Base-by-base conservation (phyloP, 2,329 filamentous ascomycete genomes). In the Fusarium chuoi region DNA sequence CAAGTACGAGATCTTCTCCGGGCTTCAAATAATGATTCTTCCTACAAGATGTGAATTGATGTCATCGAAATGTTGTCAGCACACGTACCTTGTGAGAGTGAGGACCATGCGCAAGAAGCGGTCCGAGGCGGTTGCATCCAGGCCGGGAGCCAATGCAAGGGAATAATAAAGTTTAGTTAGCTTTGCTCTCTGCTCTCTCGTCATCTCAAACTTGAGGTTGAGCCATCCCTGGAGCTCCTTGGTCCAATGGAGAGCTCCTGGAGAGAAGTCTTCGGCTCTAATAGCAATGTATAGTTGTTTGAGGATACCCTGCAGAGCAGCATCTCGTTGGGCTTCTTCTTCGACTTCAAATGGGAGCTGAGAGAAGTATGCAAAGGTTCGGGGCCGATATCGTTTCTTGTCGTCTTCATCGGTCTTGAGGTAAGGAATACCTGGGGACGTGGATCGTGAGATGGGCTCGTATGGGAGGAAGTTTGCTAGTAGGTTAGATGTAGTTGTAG, bases 91-190 rank as follows among this genome's bases (percentile, higher is more conserved):
- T n/a, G 95, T 97, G 77, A 99, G 85, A 17, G 94, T 91, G 83
- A 98, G 93, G 79, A 98, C 96, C 95, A 98, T 98, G 86, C 94
- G 96, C 51, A 96, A 90, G 81, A 99, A 99, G 68, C 96, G 90
- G 83, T 99, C 97, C 9, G 94, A 89, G 14, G 95, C 91, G 67
- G 88, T 88, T 58, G 90, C 89, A 79, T 98, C 96, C 63, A 99
- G 87, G 7, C 97, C 96, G 0, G 96, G 96, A 35, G 96, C 94
- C 69, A 99, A 88, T 10, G 94, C 89, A 67, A 99, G 92, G 84
- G 98, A 95, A 84, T 98, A 99, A 85, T 98, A 99, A 42, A 99
- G 88, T 84, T 92, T 93, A 36, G 96, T 93, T 36, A 99, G 89
- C 82, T 90, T 94, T 55, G 95, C 91, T 65, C 97, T 89, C 75